Conservation (phyloP, 169 alveolate genomes). For the Plasmodium ovale region DNA sequence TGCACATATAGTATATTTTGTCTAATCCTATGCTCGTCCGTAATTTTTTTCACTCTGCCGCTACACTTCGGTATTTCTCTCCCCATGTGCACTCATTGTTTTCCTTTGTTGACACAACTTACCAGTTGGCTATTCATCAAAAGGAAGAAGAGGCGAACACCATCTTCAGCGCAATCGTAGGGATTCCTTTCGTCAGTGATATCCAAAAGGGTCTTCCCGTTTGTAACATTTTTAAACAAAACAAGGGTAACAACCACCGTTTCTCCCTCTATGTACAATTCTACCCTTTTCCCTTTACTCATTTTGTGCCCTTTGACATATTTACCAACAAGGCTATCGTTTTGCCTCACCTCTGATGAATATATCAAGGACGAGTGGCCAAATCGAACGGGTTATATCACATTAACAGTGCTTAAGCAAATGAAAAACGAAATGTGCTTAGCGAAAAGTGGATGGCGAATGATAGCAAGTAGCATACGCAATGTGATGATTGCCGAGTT, state of each 20-base stretch:
- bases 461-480: too few relatives aligned
- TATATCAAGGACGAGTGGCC: background rate
- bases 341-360: background rate
- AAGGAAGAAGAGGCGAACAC: conserved; percentile 24
- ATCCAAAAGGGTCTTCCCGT: conserved; percentile 19
- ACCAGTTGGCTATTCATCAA: conserved; percentile 46
- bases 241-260: conserved; percentile 22
- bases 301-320: too few relatives aligned
- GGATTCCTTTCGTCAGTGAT: conserved; percentile 2
- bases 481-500: too few relatives aligned
- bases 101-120: too few relatives aligned
- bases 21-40: too few relatives aligned
- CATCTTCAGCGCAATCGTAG: background rate
- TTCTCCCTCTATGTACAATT: conserved; percentile 35
- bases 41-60: background rate
- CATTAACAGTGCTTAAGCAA: too few relatives aligned
- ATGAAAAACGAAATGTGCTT: too few relatives aligned
- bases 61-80: too few relatives aligned
- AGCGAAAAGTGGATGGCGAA: too few relatives aligned
- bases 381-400: too few relatives aligned
- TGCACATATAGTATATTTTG: too few relatives aligned
- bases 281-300: background rate
- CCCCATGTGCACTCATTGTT: background rate
- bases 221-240: conserved; percentile 69
- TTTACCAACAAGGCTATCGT: too few relatives aligned